Percentiles rank a stretch among this genome's conserved stretches.
Conservation (phyloP, 2,329 filamentous ascomycete genomes). For the Juglanconis juglandina region DNA sequence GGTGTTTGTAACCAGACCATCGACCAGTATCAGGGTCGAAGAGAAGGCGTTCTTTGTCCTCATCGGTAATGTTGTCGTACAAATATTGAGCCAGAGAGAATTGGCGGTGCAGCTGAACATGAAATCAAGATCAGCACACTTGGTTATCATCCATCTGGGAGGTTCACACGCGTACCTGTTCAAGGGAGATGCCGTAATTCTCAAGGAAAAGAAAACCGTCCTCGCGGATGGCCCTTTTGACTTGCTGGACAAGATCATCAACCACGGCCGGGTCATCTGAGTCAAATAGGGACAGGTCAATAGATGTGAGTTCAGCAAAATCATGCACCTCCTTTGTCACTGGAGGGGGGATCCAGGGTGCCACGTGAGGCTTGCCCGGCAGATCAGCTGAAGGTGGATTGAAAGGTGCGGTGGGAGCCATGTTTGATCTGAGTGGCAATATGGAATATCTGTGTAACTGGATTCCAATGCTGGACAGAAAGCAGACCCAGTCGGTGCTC, state of each 20-base stretch:
- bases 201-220: slow-evolving; percentile 46
- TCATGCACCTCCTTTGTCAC: slow-evolving; percentile 41
- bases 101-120: slow-evolving; percentile 43
- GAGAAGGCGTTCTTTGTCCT: slow-evolving; percentile 45
- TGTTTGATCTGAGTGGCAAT: slow-evolving; percentile 3
- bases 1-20: slow-evolving; percentile 50
- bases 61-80: slow-evolving; percentile 46
- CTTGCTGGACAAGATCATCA: slow-evolving; percentile 38
- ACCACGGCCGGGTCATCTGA: slow-evolving; percentile 40
- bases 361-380: slow-evolving; percentile 39
- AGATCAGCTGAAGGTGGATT: slow-evolving; percentile 35
- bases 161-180: slow-evolving; percentile 25
- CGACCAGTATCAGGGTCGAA: slow-evolving; percentile 45
- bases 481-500: background rate
- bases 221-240: slow-evolving; percentile 39
- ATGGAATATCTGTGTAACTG: background rate
- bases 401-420: slow-evolving; percentile 36
- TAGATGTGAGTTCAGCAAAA: slow-evolving; percentile 39
- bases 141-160: no score
- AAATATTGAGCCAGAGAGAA: slow-evolving; percentile 48
- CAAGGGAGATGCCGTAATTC: slow-evolving; percentile 48
- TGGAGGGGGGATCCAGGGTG: slow-evolving; percentile 41
- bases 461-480: background rate
- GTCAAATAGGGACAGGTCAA: slow-evolving; percentile 42
- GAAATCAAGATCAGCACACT: background rate